Base-by-base conservation (phyloP, 2,329 filamentous ascomycete genomes). In the Knufia fluminis region DNA sequence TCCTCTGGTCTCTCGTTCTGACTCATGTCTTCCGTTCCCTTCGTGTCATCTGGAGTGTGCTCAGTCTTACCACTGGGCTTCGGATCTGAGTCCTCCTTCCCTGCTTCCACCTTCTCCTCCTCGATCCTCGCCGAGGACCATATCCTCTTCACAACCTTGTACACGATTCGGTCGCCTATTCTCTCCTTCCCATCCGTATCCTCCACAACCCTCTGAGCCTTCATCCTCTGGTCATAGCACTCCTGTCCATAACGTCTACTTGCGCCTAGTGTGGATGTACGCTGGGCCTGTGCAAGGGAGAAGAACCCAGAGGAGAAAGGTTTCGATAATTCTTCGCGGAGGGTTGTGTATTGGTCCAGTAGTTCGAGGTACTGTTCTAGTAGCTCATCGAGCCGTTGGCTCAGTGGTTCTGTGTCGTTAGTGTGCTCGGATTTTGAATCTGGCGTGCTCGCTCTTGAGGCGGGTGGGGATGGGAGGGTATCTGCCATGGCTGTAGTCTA, bases 191-290 rank as follows among this genome's bases (percentile, higher is more conserved):
- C 35, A 7, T 4, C 45, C 19, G 10, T 20, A 33, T 39, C 56
- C n/a, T 49, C 49, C 16, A 60, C 50, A 51, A 58, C 67, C 51
- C 62, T 62, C 19, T 61, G 66, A 14, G 71, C 71, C 56, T 73
- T 72, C 72, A 74, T 75, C 26, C 72, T 62, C 40, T 69, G 68
- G 59, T 75, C 72, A 51, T 73, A 75, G 54, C 69, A 72, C 47
- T 75, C 71, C 31, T 68, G 62, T 12, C 72, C 72, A 62, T 70
- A 72, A 44, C 68, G 61, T 48, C 70, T 66, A 14, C 68, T 68
- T 14, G 64, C 61, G 22, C 62, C 62, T 10, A 60, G 46, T 12
- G 55, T 57, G 16, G 69, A 66, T 2, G 68, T 63, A 52, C 71
- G 71, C 53, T 75, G 74, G 32, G 72, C 72, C 50, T 72, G 67